phyloP scores from a whole-genome alignment of 164 flowering plant genomes.

The Berberis vulgaris region DNA sequence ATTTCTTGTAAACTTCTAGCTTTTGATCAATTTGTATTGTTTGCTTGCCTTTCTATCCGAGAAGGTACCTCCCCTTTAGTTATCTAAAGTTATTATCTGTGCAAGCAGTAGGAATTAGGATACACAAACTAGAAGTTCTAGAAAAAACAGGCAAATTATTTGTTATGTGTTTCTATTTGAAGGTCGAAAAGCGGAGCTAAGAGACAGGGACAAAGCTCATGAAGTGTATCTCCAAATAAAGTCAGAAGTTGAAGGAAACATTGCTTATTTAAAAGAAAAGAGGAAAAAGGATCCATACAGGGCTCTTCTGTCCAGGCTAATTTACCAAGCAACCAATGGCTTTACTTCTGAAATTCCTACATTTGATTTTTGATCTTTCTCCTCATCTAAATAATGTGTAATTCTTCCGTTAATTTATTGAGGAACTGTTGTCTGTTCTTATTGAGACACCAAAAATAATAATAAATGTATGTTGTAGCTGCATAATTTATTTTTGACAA shows the following conservation, averaged over 20 bases:
- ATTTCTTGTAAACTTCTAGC: too few relatives aligned
- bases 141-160: too few relatives aligned
- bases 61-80: too few relatives aligned
- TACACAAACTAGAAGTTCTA: too few relatives aligned
- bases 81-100: too few relatives aligned
- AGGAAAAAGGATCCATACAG: slow-evolving; percentile 66
- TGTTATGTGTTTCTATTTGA: not conserved
- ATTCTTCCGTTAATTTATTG: too few relatives aligned
- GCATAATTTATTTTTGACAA: not conserved
- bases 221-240: slow-evolving; percentile 46
- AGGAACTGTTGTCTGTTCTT: too few relatives aligned
- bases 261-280: slow-evolving; percentile 49
- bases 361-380: slow-evolving; percentile 30
- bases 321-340: slow-evolving; percentile 48
- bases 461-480: not conserved
- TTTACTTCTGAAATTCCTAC: slow-evolving; percentile 44
- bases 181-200: slow-evolving; percentile 44
- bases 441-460: too few relatives aligned
- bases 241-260: slow-evolving; percentile 45
- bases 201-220: slow-evolving; percentile 38
- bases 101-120: too few relatives aligned
- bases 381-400: too few relatives aligned
- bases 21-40: too few relatives aligned
- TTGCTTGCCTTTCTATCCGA: too few relatives aligned
- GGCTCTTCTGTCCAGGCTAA: slow-evolving; percentile 33